A percentile compares a stretch with the other conserved stretches of the same genome.
Evolutionary conservation across 805 yeast genomes (phyloP).

Genomic region (Blastobotrys mokoenaii): DNA sequence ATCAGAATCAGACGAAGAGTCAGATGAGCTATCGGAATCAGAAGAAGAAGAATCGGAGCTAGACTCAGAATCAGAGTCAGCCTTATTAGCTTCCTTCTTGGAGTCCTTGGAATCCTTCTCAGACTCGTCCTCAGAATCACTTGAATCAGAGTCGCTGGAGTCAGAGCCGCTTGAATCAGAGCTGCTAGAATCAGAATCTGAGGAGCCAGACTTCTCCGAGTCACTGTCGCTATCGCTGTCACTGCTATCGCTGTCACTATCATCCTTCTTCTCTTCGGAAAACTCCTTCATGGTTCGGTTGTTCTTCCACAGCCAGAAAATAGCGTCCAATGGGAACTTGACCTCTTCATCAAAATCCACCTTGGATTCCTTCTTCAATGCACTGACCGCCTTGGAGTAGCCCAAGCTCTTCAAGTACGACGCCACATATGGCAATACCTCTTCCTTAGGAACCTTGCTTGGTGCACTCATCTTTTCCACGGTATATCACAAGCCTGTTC

Average conservation of each 20-base stretch:
- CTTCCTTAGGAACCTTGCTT: slow-evolving; percentile 11
- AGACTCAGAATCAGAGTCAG: background rate
- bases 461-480: background rate
- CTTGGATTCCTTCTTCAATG: slow-evolving; percentile 25
- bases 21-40: slow-evolving; percentile 13
- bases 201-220: slow-evolving; percentile 21
- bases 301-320: slow-evolving; percentile 23
- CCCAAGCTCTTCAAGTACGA: slow-evolving; percentile 26
- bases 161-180: slow-evolving; percentile 26
- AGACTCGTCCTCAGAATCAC: slow-evolving; percentile 15
- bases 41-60: background rate
- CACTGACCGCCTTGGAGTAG: slow-evolving; percentile 25
- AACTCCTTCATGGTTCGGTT: slow-evolving; percentile 22
- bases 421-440: slow-evolving; percentile 24
- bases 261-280: slow-evolving; percentile 1
- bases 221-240: slow-evolving; percentile 18
- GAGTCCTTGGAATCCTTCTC: slow-evolving; percentile 9
- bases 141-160: slow-evolving; percentile 20
- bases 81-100: background rate
- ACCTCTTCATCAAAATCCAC: slow-evolving; percentile 7
- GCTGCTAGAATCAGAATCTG: slow-evolving; percentile 22
- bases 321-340: slow-evolving; percentile 21
- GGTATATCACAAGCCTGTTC: no score
- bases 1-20: slow-evolving; percentile 4
- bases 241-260: slow-evolving; percentile 17